A percentile compares a stretch with the other conserved stretches of the same genome.
Evolutionary conservation across 1,284 basidiomycete species (phyloP).

Genomic region (Apiotrichum sp.): DNA sequence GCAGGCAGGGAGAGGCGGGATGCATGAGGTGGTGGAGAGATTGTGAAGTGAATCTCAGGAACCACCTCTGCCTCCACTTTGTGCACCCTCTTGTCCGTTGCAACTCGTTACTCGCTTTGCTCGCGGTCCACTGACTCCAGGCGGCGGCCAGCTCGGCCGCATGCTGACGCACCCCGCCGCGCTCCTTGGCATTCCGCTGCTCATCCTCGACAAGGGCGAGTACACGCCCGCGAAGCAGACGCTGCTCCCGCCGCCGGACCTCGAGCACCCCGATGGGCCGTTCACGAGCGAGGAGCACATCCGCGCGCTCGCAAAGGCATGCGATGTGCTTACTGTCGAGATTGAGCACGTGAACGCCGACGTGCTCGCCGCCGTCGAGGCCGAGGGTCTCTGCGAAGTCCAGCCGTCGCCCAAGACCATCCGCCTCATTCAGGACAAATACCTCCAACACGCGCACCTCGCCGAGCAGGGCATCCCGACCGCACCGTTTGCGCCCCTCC

Average conservation of each 20-base stretch:
- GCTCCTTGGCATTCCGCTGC: constrained; percentile 76
- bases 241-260: constrained; percentile 53
- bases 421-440: constrained; percentile 91
- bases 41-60: too few relatives aligned
- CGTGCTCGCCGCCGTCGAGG: constrained; percentile 64
- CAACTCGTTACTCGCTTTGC: not conserved
- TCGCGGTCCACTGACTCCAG: constrained; percentile 47
- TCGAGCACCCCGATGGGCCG: constrained; percentile 76
- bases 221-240: constrained; percentile 88
- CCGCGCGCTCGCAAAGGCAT: constrained; percentile 67
- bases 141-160: constrained; percentile 94
- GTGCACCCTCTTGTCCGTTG: too few relatives aligned
- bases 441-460: constrained; percentile 78
- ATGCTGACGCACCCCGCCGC: constrained; percentile 93
- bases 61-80: too few relatives aligned
- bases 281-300: constrained; percentile 81
- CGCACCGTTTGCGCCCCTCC: constrained; percentile 62
- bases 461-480: constrained; percentile 59
- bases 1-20: too few relatives aligned
- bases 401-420: constrained; percentile 84
- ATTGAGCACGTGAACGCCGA: constrained; percentile 92
- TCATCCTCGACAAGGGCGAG: constrained; percentile 78
- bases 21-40: too few relatives aligned
- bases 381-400: constrained; percentile 56
- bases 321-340: constrained; percentile 89